Base-by-base conservation (phyloP, 441 rosid species). In the Monsonia emarginata region DNA sequence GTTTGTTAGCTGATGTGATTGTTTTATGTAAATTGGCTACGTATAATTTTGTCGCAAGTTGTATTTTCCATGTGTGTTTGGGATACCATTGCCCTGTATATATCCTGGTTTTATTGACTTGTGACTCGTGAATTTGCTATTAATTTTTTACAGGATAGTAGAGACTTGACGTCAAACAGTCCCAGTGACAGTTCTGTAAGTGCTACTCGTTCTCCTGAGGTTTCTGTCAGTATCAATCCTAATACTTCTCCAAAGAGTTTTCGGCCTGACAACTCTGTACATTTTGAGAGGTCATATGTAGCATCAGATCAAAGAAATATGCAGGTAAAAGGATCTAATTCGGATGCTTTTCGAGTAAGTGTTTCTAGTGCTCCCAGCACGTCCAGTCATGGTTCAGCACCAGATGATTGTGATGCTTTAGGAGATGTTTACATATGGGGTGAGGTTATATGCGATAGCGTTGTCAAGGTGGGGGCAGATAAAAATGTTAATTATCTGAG, bases 341-440 rank as follows among this genome's bases (percentile, higher is more conserved):
- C 81, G 79, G 98, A 93, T 75, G 84, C 88, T 74, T 87, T 87
- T 70, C 87, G 98, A 80, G 97, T 93, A 69, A 93, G 98, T 78
- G 74, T 93, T 71, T 93, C 96, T 57, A 93, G 98, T 83, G 96
- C 96, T 69, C 89, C 89, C 70, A 93, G 98, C 78, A 90, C 98
- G 59, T 90, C 97, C 63, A 93, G 98, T 75, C 98, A 90, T 64
- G 98, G 96, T 69, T 93, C 98, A 72, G 98, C 97, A 69, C 96
- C 90, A 83, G 97, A 93, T 80, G 98, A 93, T 65, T 91, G 96
- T 69, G 97, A 90, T 79, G 92, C 98, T 56, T 66, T 93, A 72
- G 97, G 97, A 34, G 98, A 93, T 86, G 97, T 93, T 76, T 87
- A 85, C 72, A 83, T 93, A 50, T 93, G 98, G 98, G 97, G 98